Evolutionary conservation across 805 yeast genomes (phyloP), one percentile per base, ranked within the genome.

Genomic region (Zygoascus bituminiphila): DNA sequence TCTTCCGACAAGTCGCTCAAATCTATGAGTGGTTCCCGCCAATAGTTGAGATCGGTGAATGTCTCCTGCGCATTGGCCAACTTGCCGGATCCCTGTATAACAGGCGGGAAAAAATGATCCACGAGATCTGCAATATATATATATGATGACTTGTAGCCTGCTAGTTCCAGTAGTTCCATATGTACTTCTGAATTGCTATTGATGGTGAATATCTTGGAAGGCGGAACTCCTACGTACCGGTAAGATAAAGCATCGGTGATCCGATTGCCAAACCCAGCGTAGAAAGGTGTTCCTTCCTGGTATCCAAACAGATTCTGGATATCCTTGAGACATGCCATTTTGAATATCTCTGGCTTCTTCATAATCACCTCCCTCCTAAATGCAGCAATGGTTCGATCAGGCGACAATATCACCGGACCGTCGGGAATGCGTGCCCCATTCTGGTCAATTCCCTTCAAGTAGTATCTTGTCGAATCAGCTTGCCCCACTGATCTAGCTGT

Each of bases 341-440:
- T 93, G 73, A 93, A 93, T n/a, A 93, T 93, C 65, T 93, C 98
- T 0, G 98, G 98, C 62, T 91, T 91, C 56, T 89, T 87, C 61
- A 91, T 68, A 42, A 93, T 91, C 23, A 93, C 94, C 62, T 93
- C 98, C 54, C 98, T 75, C 57, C 78, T 77, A 47, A 93, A 69
- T 0, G 98, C 98, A 2, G 98, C 98, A 71, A 93, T 87, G 0
- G 98, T 91, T 57, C 98, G 68, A 66, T 93, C 98, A 0, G 98
- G 98, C 31, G 95, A 85, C 45, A 93, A 69, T 39, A 93, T 88
- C 10, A 93, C 98, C 0, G 98, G 98, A 0, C 98, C 98, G 5
- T 66, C 63, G 0, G 98, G 98, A 35, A 93, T 66, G 47, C 72
- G 74, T 50, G 74, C 70, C 1, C 88, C 88, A 44, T 80, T 82